Evolutionary conservation across 108 stramenopile genomes (phyloP), one percentile per base, ranked within the genome.

Genomic region (Nitzschia sp.): DNA sequence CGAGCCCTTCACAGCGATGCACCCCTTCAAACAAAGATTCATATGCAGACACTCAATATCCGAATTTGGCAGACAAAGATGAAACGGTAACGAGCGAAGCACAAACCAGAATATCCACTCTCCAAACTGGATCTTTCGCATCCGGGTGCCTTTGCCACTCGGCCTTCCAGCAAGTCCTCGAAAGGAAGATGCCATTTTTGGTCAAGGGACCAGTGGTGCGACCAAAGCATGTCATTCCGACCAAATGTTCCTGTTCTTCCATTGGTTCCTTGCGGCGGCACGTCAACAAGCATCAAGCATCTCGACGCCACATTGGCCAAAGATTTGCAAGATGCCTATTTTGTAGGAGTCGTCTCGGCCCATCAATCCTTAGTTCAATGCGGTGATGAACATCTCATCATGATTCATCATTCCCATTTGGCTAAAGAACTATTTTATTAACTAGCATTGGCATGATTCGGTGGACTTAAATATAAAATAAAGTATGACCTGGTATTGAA

Each of bases 311-410:
- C 64, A 30, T 66, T 97, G 59, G 79, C 76, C 23, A 75, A 71
- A 54, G 84, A 82, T 63, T 74, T 98, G 5, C 80, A 83, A 46
- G 79, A 79, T 6, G 82, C 92, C 55, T 85, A 80, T 27, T 96
- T 87, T 58, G 94, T 99, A 11, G 99, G 99, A 17, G 75, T 76
- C 34, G 77, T 97, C 17, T 89, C 88, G 38, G 54, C 77, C 31
- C 69, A 68, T 19, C 79, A 93, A 34, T 89, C 88, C 46, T 75
- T 99, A 47, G 59, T 99, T n/a, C 99, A 99, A 70, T 82, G 75
- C 54, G 92, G 90, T 21, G 95, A 96, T 38, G 85, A 92, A 49
- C 72, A 98, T 63, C n/a, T n/a, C n/a, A 59, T 93, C 18, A 81
- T 97, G 71, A 74, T 95, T 66, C 79, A 95, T 84, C 93, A 93